Base-by-base conservation (phyloP, 2,329 filamentous ascomycete species). In the Venturia aucupariae region DNA sequence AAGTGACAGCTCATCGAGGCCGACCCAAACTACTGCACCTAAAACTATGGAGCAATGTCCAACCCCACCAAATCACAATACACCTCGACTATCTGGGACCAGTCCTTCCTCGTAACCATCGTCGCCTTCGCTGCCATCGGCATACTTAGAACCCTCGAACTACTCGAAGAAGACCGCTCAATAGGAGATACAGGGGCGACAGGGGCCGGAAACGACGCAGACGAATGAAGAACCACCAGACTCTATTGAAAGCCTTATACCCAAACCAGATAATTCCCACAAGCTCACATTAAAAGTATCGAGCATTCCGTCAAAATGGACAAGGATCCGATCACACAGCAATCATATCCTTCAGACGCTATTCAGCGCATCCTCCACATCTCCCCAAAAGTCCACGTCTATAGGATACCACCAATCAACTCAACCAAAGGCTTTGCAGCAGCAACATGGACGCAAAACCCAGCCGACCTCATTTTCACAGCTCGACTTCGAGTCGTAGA, bases 361-460 rank as follows among this genome's bases (percentile, higher is more conserved):
- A 93, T 95, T 77, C 90, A 94, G 77, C 87, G 90, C 74, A 81
- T 94, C 73, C 87, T 95, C 74, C 92, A 90, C 82, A 79, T 92
- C 74, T 84, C 87, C 67, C 79, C 82, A 71, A 80, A 82, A 68
- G 88, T 94, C 68, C 90, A 95, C 79, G 84, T 96, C 80, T 96
- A 96, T 82, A 86, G 88, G 72, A 92, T 95, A 74, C 91, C 91
- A 22, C 90, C 91, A 30, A 80, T 92, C 65, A 82, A 87, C 55
- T 88, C 87, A 22, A 90, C 86, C 70, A 88, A 89, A 74, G 91
- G 91, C 74, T 89, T 96, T 80, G 83, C 82, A 42, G 91, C 92
- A 66, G 82, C 86, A 15, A 78, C 83, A 67, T 96, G 91, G 91
- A 95, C 90, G 35, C 75, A 78, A 66, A 83, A 85, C 66, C 81